Base-by-base conservation (phyloP, 2,329 filamentous ascomycete species). In the Fusarium subtropicale region DNA sequence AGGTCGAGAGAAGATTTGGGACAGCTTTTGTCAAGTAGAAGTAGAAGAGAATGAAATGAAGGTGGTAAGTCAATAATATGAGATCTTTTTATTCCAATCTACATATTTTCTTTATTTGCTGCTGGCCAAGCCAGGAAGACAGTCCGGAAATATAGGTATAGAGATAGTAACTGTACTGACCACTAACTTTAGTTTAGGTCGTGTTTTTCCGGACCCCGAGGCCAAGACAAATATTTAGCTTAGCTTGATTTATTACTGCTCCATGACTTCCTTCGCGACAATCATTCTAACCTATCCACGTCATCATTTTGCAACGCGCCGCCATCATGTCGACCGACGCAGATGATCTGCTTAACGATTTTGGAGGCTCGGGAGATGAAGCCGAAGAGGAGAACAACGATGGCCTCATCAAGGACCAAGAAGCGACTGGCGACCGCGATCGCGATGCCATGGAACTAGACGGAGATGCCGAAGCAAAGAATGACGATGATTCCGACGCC, bases 271-370 rank as follows among this genome's bases (percentile, higher is more conserved):
- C 28, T 51, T 69, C 61, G 61, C 70, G 64, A 69, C 52, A 71
- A 64, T 52, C 48, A 47, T 46, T 22, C 47, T 52, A 41, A 52
- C 42, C 47, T 54, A 57, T 61, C 42, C 44, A 53, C 47, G 64
- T 47, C 47, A 28, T 54, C 45, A 8, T 54, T 50, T 52, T 46
- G 36, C 45, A 44, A 48, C 63, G 62, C 48, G 45, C 60, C 68
- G 59, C 60, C 75, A 79, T 66, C 54, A 97, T 97, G 94, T 93
- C 95, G 78, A 97, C 93, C 45, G 87, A 97, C 68, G 95, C 93
- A 67, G 94, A 98, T 76, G 95, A 98, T 79, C 87, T 99, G 13
- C 86, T 98, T 73, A 92, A 96, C 76, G 93, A 97, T 58, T 81
- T 81, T 60, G 80, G 77, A 11, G 79, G 76, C 76, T 92, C 90